Evolutionary conservation across 164 flowering plant species (phyloP), one percentile per base, ranked within the genome.

Genomic region (Chimonanthus salicifolius): DNA sequence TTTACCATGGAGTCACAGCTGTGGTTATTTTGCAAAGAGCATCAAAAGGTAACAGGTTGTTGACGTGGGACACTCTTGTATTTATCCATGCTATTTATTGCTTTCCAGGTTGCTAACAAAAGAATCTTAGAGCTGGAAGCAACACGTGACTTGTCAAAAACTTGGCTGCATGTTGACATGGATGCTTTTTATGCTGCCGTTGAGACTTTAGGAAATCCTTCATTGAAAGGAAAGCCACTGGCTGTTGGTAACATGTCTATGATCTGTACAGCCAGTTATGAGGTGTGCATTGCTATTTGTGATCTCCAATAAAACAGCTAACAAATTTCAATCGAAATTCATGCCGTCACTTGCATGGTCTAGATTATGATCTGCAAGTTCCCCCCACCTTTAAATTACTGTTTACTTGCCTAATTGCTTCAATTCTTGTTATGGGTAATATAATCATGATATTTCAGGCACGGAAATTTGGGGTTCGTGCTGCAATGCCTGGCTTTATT

Each of bases 401-500:
- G 11, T 20, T 33, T 33, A 1, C 33, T 33, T 33, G 33, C 60
- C 4, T 54, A 4, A 16, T 58, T 49, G 15, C 46, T 63, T 15
- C 45, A 47, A 66, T 64, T n/a, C 66, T 71, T 47, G 51, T 18
- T 9, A 5, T 33, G 18, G 63, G 47, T 62, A 47, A 69, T 8
- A 15, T 68, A 18, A 9, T 65, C 62, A 62, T 49, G 54, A 64
- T 72, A 66, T 47, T 49, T 49, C 74, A 95, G 99, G 99, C 99
- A 49, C 80, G 99, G 54, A 89, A 71, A 74, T 95, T 83, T 84
- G 97, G 99, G 44, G 99, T 93, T 82, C 94, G 99, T 83, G 97
- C 99, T 79, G 99, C 98, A 71, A 95, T 93, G 99, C 99, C 99
- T 76, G 99, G 99, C 67, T 95, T 95, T 74, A 95, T 95, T 88